phyloP scores from a whole-genome alignment of 805 yeast genomes.

The Candida adriatica region DNA sequence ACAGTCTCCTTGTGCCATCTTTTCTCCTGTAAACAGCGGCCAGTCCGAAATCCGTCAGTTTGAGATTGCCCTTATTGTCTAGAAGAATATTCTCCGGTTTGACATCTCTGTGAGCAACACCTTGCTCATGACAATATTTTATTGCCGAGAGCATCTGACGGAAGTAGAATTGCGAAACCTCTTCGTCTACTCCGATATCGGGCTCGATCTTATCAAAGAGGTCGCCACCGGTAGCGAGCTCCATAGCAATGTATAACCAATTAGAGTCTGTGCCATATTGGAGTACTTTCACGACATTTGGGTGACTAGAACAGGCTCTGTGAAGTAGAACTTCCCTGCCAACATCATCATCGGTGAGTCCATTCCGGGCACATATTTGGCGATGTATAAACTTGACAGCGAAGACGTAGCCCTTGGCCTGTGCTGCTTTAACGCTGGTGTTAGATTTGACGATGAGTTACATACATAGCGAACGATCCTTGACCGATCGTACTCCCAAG shows the following conservation, averaged over 20 bases:
- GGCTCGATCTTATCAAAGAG: constrained; percentile 75
- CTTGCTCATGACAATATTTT: constrained; percentile 50
- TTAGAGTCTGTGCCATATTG: constrained; percentile 47
- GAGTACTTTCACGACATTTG: constrained; percentile 48
- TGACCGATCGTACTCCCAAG: constrained; percentile 53
- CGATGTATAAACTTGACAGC: constrained; percentile 56
- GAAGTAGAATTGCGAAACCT: constrained; percentile 63
- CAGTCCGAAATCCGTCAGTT: constrained; percentile 73
- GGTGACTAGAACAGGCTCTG: constrained; percentile 48
- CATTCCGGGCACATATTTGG: constrained; percentile 28
- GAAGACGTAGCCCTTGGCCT: constrained; percentile 30
- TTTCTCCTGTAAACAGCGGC: constrained; percentile 51
- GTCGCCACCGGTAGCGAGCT: constrained; percentile 70
- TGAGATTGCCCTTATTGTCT: constrained; percentile 57
- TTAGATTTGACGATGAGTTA: constrained; percentile 2
- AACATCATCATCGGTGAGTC: constrained; percentile 33
- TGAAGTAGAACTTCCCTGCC: constrained; percentile 55
- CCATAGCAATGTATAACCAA: constrained; percentile 63
- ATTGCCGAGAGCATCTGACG: constrained; percentile 58
- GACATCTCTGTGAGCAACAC: constrained; percentile 63
- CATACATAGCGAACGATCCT: constrained; percentile 58
- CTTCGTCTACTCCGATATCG: constrained; percentile 60
- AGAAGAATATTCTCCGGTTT: constrained; percentile 65
- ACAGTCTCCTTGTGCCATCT: constrained; percentile 39
- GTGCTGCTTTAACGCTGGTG: constrained; percentile 44